Conservation (phyloP, 129 eudicot genomes). For the Chrysanthemum seticuspe region DNA sequence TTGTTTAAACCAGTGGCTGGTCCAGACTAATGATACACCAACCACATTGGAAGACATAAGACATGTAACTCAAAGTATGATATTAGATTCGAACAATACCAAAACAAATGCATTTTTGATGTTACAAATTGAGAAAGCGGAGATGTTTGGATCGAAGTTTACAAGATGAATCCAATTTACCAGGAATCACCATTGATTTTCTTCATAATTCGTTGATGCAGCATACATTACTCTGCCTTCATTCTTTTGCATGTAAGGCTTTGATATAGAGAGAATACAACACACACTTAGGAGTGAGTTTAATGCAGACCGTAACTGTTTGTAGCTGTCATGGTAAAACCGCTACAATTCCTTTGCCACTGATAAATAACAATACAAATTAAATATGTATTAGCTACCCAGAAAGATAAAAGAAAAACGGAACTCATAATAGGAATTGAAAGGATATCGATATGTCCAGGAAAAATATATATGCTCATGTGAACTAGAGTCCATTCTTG, state of each 20-base stretch:
- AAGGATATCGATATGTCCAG: conserved; percentile 4
- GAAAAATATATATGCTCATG: not conserved
- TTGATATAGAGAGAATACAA: conserved; percentile 6
- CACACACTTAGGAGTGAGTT: conserved; percentile 15
- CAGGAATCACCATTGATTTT: conserved; percentile 6
- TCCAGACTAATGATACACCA: not conserved
- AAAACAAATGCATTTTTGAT: conserved; percentile 4
- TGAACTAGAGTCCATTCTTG: not conserved
- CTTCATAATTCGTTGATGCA: conserved; percentile 12
- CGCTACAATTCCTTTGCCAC: conserved; percentile 32
- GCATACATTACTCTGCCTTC: conserved; percentile 8
- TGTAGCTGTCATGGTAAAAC: not conserved
- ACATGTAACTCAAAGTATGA: not conserved
- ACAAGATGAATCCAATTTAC: conserved; percentile 4
- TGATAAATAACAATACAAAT: too few species aligned
- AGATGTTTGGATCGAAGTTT: conserved; percentile 12
- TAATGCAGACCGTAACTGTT: not conserved
- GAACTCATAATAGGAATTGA: not conserved
- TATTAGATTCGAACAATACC: not conserved
- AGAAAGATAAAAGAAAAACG: not conserved
- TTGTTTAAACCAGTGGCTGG: not conserved
- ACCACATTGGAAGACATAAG: not conserved
- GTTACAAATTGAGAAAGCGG: conserved; percentile 14
- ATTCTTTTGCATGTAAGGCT: conserved; percentile 10
- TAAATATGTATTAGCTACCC: not conserved